Conservation (phyloP, 345 rosid genomes). For the Hibiscus trionum region DNA sequence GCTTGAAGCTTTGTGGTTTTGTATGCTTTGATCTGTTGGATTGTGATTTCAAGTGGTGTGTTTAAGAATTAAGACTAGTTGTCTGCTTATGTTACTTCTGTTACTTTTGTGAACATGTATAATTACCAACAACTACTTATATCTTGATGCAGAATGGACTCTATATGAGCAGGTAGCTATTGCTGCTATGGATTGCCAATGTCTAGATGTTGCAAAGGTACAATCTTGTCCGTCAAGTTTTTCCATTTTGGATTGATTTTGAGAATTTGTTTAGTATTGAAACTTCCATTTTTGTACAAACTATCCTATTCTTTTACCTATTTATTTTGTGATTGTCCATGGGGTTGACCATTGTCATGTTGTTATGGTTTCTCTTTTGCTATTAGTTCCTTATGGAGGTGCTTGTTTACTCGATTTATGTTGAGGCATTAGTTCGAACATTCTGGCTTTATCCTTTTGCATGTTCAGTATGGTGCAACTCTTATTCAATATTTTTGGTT, state of each 20-base stretch:
- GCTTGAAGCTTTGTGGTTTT: background rate
- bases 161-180: conserved; percentile 84
- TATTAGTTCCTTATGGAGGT: background rate
- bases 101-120: background rate
- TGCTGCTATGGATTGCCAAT: conserved; percentile 96
- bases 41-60: background rate
- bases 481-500: background rate
- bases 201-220: conserved; percentile 78
- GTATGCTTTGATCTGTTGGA: background rate
- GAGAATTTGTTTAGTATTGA: background rate
- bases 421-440: background rate
- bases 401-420: background rate
- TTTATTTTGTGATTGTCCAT: too few species aligned
- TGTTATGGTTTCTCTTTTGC: background rate
- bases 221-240: background rate
- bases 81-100: background rate
- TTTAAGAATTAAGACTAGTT: background rate
- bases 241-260: background rate
- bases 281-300: background rate
- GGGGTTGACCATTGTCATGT: too few species aligned
- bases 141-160: conserved; percentile 70
- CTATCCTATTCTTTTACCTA: too few species aligned
- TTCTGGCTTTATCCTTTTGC: background rate
- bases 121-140: background rate
- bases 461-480: background rate